Conservation (phyloP, 352 stramenopile species). For the Phytophthora palmivora region DNA sequence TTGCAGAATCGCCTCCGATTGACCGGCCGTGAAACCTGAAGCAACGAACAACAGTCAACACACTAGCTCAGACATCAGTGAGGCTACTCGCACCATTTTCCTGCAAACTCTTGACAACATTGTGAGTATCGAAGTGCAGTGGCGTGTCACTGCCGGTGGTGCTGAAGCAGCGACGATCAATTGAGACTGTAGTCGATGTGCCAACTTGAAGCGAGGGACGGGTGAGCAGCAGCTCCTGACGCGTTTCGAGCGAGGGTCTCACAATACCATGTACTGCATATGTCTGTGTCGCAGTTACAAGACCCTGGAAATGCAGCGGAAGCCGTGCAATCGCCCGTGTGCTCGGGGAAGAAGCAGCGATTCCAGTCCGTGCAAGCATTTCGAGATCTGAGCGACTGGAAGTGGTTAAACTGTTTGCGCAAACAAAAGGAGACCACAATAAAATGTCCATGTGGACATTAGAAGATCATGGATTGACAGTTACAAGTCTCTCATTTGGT, state of each 20-base stretch:
- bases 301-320: slow-evolving; percentile 5
- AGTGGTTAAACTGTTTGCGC: slow-evolving; percentile 19
- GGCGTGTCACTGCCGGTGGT: slow-evolving; percentile 25
- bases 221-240: slow-evolving; percentile 1
- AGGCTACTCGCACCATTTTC: slow-evolving; percentile 56
- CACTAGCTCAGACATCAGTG: neutral
- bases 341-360: slow-evolving; percentile 5
- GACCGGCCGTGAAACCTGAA: slow-evolving; percentile 68
- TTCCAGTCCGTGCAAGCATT: slow-evolving; percentile 23
- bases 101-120: slow-evolving; percentile 80
- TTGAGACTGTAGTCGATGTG: slow-evolving; percentile 2
- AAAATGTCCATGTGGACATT: slow-evolving; percentile 21
- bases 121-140: slow-evolving; percentile 59
- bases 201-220: slow-evolving; percentile 22
- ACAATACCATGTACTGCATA: neutral
- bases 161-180: slow-evolving; percentile 27
- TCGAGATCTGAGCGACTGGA: slow-evolving; percentile 17
- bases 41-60: slow-evolving; percentile 5
- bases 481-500: slow-evolving; percentile 31
- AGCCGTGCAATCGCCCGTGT: slow-evolving; percentile 14
- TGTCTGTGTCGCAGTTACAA: neutral
- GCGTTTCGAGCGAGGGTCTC: slow-evolving; percentile 1
- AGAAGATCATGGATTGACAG: slow-evolving; percentile 1
- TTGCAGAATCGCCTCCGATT: slow-evolving; percentile 82
- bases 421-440: slow-evolving; percentile 23